Evolutionary conservation across 805 yeast genomes (phyloP).

Genomic region (Teunomyces panamensis): DNA sequence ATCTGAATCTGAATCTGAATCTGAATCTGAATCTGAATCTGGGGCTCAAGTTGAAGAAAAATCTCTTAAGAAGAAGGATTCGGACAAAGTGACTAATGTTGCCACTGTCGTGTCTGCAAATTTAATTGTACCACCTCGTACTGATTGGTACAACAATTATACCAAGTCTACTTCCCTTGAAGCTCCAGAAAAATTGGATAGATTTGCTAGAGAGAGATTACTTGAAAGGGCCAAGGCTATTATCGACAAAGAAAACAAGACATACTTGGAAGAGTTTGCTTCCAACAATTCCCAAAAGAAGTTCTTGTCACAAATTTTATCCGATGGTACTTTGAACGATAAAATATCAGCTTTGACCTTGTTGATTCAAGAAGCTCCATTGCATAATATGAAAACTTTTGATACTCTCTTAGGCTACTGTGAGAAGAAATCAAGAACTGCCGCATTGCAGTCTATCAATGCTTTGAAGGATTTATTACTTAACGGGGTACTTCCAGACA

Average conservation of each 20-base stretch:
- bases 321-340: conserved; percentile 92
- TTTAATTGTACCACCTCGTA: conserved; percentile 56
- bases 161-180: conserved; percentile 18
- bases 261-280: conserved; percentile 70
- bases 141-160: conserved; percentile 75
- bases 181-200: conserved; percentile 38
- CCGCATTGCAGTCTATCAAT: conserved; percentile 85
- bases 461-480: conserved; percentile 86
- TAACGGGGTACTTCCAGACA: conserved; percentile 80
- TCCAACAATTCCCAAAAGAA: conserved; percentile 77
- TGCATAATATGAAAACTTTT: conserved; percentile 81
- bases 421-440: conserved; percentile 88
- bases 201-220: conserved; percentile 59
- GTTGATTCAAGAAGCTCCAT: conserved; percentile 90
- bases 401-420: conserved; percentile 77
- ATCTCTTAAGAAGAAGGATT: conserved; percentile 8
- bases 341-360: conserved; percentile 92
- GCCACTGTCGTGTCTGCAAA: conserved; percentile 56
- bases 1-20: conserved; percentile 11
- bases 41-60: conserved; percentile 13
- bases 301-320: conserved; percentile 82
- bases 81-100: conserved; percentile 34
- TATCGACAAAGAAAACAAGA: conserved; percentile 66
- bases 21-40: conserved; percentile 8
- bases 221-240: conserved; percentile 63